These are phyloP conservation scores for Conringia planisiliqua DNA, from an alignment of 345 rosid genomes.

Conservation along the genomic window DNA sequence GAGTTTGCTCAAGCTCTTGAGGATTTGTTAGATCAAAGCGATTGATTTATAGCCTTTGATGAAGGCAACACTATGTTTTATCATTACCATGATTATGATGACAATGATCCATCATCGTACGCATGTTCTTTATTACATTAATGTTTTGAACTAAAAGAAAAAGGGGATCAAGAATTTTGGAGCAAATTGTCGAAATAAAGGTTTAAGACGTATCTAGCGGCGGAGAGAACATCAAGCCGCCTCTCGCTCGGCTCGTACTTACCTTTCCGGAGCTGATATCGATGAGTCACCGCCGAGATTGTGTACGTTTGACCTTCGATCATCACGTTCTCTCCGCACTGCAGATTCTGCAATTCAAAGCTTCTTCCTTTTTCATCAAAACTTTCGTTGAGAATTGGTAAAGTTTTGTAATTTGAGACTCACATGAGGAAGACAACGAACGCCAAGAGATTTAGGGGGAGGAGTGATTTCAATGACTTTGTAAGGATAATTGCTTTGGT, in stretches of 20 bases:
- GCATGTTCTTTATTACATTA: background rate
- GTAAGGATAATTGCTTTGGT: constrained; percentile 50
- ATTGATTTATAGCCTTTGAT: too few species aligned
- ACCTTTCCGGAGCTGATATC: constrained; percentile 90
- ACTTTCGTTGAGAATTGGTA: too few species aligned
- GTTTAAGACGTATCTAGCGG: constrained; percentile 74
- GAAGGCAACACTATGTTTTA: too few species aligned
- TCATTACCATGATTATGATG: background rate
- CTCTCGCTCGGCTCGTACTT: constrained; percentile 88
- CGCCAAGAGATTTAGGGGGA: constrained; percentile 87
- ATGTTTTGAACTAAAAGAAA: background rate
- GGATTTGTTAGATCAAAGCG: too few species aligned
- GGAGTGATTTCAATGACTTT: constrained; percentile 93
- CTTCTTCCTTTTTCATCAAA: background rate
- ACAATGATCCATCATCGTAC: background rate
- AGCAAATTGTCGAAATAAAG: constrained; percentile 66
- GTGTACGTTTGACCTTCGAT: constrained; percentile 84
- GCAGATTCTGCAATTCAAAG: constrained; percentile 59
- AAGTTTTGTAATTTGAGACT: constrained; percentile 14
- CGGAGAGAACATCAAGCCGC: constrained; percentile 79
- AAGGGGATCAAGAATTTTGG: constrained; percentile 54
- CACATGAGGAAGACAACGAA: constrained; percentile 79
- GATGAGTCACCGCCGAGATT: constrained; percentile 73
- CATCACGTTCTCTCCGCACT: constrained; percentile 84
- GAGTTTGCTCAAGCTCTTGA: too few species aligned